Base-by-base conservation (phyloP, 495 filamentous ascomycete species). In the Penicillium nucicola region DNA sequence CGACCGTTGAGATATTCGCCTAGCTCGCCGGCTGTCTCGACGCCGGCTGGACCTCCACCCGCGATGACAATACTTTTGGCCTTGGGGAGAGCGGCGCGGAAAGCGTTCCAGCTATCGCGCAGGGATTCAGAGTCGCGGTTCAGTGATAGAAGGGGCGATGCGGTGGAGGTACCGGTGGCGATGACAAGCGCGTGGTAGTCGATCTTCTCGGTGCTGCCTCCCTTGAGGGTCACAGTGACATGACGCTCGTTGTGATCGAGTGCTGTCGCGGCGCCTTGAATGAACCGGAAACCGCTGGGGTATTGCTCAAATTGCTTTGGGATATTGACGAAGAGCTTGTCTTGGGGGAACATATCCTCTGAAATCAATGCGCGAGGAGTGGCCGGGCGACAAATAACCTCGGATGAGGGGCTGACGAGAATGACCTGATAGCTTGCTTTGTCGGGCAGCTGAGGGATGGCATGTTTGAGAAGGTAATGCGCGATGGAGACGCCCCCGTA, bases 11-110 rank as follows among this genome's bases (percentile, higher is more conserved):
- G 65, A 49, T 71, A 64, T 37, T 78, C 76, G 36, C 71, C 55
- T 5, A 81, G 62, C 50, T 81, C 79, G n/a, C 77, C 79, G 2
- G 78, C 78, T 1, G 67, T 72, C 48, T 82, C 79, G 14, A 77
- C 48, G 0, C 65, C 70, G 1, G 65, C 54, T 0, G 74, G 65
- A 0, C 72, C 71, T 6, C 69, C 74, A 13, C 72, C 71, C 22
- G 64, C 67, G 41, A 81, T 71, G 25, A 80, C 59, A 19, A 81
- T 72, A 9, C 44, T 59, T 33, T 72, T 72, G 2, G 74, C 72
- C 0, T 43, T 44, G 1, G 69, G 63, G 2, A 82, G 60, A 0
- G 57, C 64, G 17, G 60, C 42, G 1, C 74, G 75, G 57, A 80
- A 72, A 10, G 53, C 33, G 0, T 48, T 45, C 73, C 65, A 71